Base-by-base conservation (phyloP, 371 early-diverging fungal species). In the Mortierella sp. region DNA sequence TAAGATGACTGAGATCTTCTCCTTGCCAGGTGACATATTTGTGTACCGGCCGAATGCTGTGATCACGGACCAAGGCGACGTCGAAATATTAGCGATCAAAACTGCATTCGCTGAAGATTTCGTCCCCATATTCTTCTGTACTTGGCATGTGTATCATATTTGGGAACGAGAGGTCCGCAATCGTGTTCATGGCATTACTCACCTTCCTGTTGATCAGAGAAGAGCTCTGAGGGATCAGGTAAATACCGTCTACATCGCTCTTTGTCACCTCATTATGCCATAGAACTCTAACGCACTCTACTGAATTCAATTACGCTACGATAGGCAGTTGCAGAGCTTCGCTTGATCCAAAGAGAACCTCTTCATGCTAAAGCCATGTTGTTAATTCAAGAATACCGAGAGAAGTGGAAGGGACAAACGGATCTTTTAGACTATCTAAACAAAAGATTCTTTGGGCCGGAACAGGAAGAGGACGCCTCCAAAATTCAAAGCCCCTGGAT, bases 1-100 rank as follows among this genome's bases (percentile, higher is more conserved):
- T 15, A 64, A 60, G 61, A 70, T 70, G 65, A 60, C 43, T 21
- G 47, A 64, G 9, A n/a, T 7, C 56, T 28, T 19, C 23, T 63
- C 37, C 30, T 29, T 4, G 61, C 62, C 12, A 25, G 47, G 26
- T 48, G n/a, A 14, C 15, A 16, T 25, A 16, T 45, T 25, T n/a
- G 21, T 18, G 51, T 19, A 45, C n/a, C n/a, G n/a, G n/a, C n/a
- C n/a, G n/a, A n/a, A n/a, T n/a, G n/a, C n/a, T n/a, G n/a, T n/a
- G n/a, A n/a, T n/a, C n/a, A n/a, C n/a, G n/a, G n/a, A n/a, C n/a
- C n/a, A n/a, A n/a, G n/a, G n/a, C n/a, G n/a, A n/a, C n/a, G n/a
- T n/a, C n/a, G n/a, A n/a, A n/a, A n/a, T n/a, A n/a, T n/a, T n/a
- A n/a, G n/a, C n/a, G n/a, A n/a, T n/a, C n/a, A n/a, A n/a, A n/a